Base-by-base conservation (phyloP, 73 alveolate species). In the Urostyla sp. region DNA sequence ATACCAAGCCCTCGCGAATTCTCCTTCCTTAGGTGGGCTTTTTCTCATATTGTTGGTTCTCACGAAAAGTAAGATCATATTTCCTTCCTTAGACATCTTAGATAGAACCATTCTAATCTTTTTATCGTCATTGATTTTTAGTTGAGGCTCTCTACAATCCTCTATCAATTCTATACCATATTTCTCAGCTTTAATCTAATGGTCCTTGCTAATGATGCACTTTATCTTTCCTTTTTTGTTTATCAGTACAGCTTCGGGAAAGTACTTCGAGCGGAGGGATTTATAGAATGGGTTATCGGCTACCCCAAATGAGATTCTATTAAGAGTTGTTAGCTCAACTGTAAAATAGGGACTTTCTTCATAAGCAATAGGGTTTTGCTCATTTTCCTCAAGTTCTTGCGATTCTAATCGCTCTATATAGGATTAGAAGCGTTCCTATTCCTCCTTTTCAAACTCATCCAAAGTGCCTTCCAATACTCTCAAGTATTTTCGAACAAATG, bases 231-330 rank as follows among this genome's bases (percentile, higher is more conserved):
- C 72, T 48, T 69, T 48, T 6, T 20, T 43, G 44, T 69, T 69
- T 18, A 56, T 50, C 1, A 69, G 49, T 1, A 46, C 27, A 2
- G 34, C 31, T 23, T 69, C 84, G 10, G 84, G 84, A 37, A 48
- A 69, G 40, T 20, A 69, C 32, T 69, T 69, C 11, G 58, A 30
- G 26, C 67, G 56, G 13, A 48, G 34, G 34, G 84, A 45, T 48
- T 69, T 69, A 20, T 48, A 44, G 84, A 69, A 69, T 40, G 84
- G 84, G 32, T 69, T 72, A 50, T 69, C 84, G 27, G 84, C 84
- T 7, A 48, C 54, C 20, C 72, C 23, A 32, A 69, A 69, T 4
- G 72, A 38, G 16, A 69, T 48, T 44, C 69, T 44, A 28, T 44
- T 69, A 21, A 69, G 24, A 10, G 72, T 50, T 1, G 84, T 69